Percentiles rank a stretch among this genome's conserved stretches.
Conservation (phyloP, 1,284 basidiomycete genomes). For the Kalmanozyma brasiliensis region DNA sequence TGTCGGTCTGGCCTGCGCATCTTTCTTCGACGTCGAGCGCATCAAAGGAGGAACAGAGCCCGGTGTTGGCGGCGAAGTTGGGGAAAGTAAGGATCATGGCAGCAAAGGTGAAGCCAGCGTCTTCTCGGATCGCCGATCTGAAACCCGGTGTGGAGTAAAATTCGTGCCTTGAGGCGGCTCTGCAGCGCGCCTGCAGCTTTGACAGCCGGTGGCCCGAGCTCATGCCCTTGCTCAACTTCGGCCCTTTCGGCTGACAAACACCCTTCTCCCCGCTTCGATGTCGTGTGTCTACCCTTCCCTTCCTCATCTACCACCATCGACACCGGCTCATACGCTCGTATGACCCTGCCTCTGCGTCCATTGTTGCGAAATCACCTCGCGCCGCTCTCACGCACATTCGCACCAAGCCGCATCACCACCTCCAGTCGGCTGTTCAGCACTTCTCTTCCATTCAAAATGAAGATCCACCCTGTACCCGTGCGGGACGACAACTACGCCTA, state of each 20-base stretch:
- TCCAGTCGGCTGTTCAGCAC: constrained; percentile 3
- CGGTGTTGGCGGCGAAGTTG: too few relatives aligned
- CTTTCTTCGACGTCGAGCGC: too few relatives aligned
- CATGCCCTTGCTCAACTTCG: too few relatives aligned
- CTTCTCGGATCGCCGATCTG: neutral
- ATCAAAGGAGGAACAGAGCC: too few relatives aligned
- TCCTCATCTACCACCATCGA: too few relatives aligned
- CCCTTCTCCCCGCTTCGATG: too few relatives aligned
- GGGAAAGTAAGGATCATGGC: too few relatives aligned
- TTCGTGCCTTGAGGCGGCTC: neutral
- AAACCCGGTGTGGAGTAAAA: constrained; percentile 1
- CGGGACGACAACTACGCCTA: constrained; percentile 68
- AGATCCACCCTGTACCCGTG: constrained; percentile 65
- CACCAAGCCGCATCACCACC: too few relatives aligned
- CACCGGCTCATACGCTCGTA: too few relatives aligned
- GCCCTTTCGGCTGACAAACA: neutral
- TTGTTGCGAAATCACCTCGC: neutral
- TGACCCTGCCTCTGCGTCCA: neutral
- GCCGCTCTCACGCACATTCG: neutral
- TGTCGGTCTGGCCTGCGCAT: too few relatives aligned
- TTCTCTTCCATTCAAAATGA: constrained; percentile 45
- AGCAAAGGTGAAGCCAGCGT: too few relatives aligned
- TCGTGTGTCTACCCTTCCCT: constrained; percentile 3
- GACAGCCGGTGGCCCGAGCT: neutral
- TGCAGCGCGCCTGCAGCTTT: constrained; percentile 11